Evolutionary conservation across 2,329 filamentous ascomycete species (phyloP), one percentile per base, ranked within the genome.

Genomic region (Nannizziopsis arthrosporioides): DNA sequence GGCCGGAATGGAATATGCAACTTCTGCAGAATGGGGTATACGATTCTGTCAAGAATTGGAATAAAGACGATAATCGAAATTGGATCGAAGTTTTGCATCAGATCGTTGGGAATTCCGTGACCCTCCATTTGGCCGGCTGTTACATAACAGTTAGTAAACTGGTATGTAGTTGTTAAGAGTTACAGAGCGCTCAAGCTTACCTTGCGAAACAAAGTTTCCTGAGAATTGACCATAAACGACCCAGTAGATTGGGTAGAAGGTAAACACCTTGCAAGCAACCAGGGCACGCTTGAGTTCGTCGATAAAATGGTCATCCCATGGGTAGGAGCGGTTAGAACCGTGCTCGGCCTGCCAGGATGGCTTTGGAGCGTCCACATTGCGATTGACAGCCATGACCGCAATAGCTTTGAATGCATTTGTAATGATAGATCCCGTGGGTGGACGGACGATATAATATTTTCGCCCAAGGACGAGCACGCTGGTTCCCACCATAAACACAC

Each of bases 31-130:
- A 72, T 60, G 0, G 84, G 85, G 65, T 87, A 89, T 50, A 89
- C 56, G 34, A 80, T n/a, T 22, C 71, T 72, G 59, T 89, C 84
- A 54, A 80, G 75, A 53, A 88, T 67, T 2, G 83, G 83, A 42
- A 87, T 82, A 64, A 88, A 76, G 59, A 89, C 78, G 56, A 89
- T 76, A 53, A 88, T 77, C 19, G 82, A 77, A 54, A 89, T 77
- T 5, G 84, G 82, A 63, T 88, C 81, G 36, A 89, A 70, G 66
- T 87, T 87, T 62, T 80, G 76, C 57, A 89, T 76, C 49, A 88
- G 68, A 60, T 89, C 84, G 69, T 89, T 89, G 58, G 84, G 85
- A 2, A 85, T 74, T 30, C 83, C 82, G 59, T 82, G 72, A 2
- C 81, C 75, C 46, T 74, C 57, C 82, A 78, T 77, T 52, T 71